These are phyloP conservation scores for Malassezia cuniculi DNA, from an alignment of 1,284 basidiomycete genomes.

Conservation along the genomic window DNA sequence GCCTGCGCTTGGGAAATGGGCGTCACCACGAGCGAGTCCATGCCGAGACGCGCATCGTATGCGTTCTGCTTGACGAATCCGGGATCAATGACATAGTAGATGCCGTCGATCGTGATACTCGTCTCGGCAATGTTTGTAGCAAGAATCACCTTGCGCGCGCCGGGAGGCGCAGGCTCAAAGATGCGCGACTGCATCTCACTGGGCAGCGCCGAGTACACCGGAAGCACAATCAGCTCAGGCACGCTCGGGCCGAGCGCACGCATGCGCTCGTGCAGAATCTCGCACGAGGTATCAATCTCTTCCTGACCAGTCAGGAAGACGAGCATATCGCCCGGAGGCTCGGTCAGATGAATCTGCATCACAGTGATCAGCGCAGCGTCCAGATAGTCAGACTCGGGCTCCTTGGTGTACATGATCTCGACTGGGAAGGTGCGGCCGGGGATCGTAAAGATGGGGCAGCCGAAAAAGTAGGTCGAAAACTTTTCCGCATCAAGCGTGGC, in stretches of 20 bases:
- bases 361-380: slow-evolving; percentile 96
- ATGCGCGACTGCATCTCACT: slow-evolving; percentile 95
- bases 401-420: slow-evolving; percentile 92
- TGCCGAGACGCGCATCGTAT: slow-evolving; percentile 89
- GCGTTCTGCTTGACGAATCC: slow-evolving; percentile 99
- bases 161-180: slow-evolving; percentile 92
- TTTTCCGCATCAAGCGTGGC: slow-evolving; percentile 98
- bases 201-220: slow-evolving; percentile 92
- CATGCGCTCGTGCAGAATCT: slow-evolving; percentile 95
- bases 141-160: slow-evolving; percentile 89
- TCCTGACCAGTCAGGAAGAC: slow-evolving; percentile 95
- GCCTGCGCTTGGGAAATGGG: slow-evolving; percentile 98
- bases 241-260: slow-evolving; percentile 93
- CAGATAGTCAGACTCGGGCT: slow-evolving; percentile 94
- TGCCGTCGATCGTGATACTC: slow-evolving; percentile 90
- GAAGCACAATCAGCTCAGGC: slow-evolving; percentile 86
- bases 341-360: slow-evolving; percentile 97
- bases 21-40: slow-evolving; percentile 96
- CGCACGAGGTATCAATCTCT: slow-evolving; percentile 94
- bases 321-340: slow-evolving; percentile 87
- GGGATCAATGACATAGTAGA: slow-evolving; percentile 95
- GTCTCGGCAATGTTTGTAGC: slow-evolving; percentile 99
- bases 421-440: slow-evolving; percentile 97
- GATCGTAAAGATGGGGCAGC: slow-evolving; percentile 98
- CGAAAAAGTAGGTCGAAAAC: slow-evolving; percentile 96